phyloP scores from a whole-genome alignment of 768 basidiomycete genomes.

The Myochromella boudieri region DNA sequence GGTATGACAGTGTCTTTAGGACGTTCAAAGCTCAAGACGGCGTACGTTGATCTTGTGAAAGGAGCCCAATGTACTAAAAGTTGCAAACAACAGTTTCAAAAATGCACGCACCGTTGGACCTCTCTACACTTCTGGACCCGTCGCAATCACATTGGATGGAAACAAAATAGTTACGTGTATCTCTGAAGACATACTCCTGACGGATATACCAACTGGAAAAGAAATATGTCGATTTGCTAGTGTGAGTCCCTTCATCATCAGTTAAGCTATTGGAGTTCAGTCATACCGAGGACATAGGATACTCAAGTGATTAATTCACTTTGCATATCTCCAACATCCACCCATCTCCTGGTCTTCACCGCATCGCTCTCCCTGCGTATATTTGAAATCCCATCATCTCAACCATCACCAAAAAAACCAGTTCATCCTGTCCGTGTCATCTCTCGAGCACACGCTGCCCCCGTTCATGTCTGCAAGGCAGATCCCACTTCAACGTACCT shows the following conservation, averaged over 20 bases:
- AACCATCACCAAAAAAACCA: conserved; percentile 40
- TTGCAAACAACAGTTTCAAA: conserved; percentile 76
- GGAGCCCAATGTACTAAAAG: no score
- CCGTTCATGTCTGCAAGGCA: conserved; percentile 83
- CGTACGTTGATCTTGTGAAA: conserved; percentile 49
- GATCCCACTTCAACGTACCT: conserved; percentile 89
- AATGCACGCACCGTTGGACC: conserved; percentile 73
- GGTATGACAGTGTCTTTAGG: conserved; percentile 33
- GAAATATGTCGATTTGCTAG: conserved; percentile 82
- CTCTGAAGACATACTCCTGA: conserved; percentile 81
- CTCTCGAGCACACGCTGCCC: conserved; percentile 87
- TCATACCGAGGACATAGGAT: conserved; percentile 51
- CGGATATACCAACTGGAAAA: conserved; percentile 71
- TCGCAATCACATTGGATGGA: conserved; percentile 79
- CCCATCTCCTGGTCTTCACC: conserved; percentile 78
- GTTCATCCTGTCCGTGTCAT: conserved; percentile 75
- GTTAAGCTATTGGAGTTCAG: background rate
- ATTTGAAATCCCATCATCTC: conserved; percentile 69
- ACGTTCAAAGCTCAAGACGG: conserved; percentile 58
- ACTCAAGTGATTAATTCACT: conserved; percentile 82
- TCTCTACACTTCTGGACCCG: conserved; percentile 86
- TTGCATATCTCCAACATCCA: conserved; percentile 73
- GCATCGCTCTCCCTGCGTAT: conserved; percentile 79
- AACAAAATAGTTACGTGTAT: conserved; percentile 82
- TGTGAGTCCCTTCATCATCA: conserved; percentile 47